Evolutionary conservation across 108 stramenopile species (phyloP), one percentile per base, ranked within the genome.

Genomic region (Hondaea fermentalgiana): DNA sequence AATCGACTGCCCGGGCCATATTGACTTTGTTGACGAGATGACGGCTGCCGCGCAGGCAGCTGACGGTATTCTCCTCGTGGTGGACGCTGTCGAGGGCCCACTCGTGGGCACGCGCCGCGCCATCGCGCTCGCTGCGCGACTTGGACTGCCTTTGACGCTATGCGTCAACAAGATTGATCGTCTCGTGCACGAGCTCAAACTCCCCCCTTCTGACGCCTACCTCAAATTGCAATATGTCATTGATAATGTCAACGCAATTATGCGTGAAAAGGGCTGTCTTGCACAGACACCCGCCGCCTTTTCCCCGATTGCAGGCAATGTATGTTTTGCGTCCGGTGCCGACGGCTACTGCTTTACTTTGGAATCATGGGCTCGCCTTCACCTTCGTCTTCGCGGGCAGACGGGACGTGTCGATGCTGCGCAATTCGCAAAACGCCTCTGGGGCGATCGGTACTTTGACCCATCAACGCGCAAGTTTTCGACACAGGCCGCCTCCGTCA

Each of bases 31-130:
- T 83, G 99, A 98, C 90, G 98, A 99, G 89, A 92, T 93, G 4
- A 95, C 96, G 19, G 98, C 97, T 25, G 97, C 97, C 44, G 64
- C 97, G 59, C 92, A 96, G 44, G 92, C 93, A 0, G 89, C 93
- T 35, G 99, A 99, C 93, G 97, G 97, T 23, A 97, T 94, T 5
- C 93, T 97, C 14, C 51, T 99, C 4, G 96, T 97, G 28, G 96
- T 99, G 21, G 99, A 99, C 92, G 97, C 95, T 6, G 92, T 98
- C 53, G 99, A 99, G 92, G 99, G 99, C 8, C 94, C 97, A 87
- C 96, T 98, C 96, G 88, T 97, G 92, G 95, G 96, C 64, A 98
- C 98, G 29, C 97, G 97, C 91, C 93, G 98, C 88, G 55, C 96
- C 44, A 59, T 98, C 57, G 90, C 93, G 59, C 97, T 96, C 87